Evolutionary conservation across 345 rosid genomes (phyloP).

Genomic region (Brassica nigra): DNA sequence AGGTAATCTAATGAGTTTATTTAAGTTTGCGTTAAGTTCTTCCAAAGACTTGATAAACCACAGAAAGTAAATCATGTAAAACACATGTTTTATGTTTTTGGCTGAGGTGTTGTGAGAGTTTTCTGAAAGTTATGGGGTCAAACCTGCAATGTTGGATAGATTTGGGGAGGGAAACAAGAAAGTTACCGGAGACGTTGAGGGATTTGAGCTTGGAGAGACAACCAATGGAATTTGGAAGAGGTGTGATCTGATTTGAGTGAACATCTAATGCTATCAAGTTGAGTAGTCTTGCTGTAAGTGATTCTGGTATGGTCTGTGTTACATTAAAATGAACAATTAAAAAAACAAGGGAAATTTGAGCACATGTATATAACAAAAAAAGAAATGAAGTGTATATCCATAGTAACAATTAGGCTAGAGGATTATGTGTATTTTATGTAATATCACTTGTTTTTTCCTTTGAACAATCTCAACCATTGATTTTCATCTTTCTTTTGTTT

Average conservation of each 20-base stretch:
- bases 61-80: neutral
- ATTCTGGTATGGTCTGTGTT: slow-evolving; percentile 79
- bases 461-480: neutral
- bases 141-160: slow-evolving; percentile 86
- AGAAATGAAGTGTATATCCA: no score
- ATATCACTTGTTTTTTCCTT: neutral
- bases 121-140: neutral
- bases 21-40: slow-evolving; percentile 86
- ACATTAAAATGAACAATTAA: neutral
- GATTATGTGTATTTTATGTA: no score
- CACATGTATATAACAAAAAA: no score
- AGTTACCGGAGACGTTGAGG: slow-evolving; percentile 78
- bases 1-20: slow-evolving; percentile 71
- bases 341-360: no score
- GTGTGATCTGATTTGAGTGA: slow-evolving; percentile 77
- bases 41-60: slow-evolving; percentile 57
- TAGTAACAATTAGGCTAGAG: no score
- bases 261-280: slow-evolving; percentile 75
- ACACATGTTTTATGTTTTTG: neutral
- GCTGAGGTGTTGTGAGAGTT: slow-evolving; percentile 7
- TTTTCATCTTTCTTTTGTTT: no score
- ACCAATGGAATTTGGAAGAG: slow-evolving; percentile 80
- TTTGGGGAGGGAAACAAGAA: slow-evolving; percentile 62
- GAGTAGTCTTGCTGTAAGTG: slow-evolving; percentile 74
- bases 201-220: slow-evolving; percentile 81